Evolutionary conservation across 352 stramenopile genomes (phyloP).

Genomic region (Pythium rishiriense): DNA sequence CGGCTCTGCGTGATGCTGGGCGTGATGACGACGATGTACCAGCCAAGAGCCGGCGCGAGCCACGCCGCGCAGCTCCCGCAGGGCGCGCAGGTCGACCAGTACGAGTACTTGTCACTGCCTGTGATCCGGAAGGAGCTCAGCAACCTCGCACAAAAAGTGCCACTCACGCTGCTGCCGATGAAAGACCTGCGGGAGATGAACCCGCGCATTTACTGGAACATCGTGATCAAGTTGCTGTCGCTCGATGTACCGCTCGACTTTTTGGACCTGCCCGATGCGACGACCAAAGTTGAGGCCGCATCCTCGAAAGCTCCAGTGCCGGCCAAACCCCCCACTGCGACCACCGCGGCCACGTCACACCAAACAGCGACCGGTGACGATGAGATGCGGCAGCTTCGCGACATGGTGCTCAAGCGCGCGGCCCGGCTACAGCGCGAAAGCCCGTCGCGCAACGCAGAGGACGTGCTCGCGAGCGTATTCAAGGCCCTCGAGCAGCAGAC

Average conservation of each 20-base stretch:
- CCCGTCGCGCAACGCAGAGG: constrained; percentile 9
- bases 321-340: not conserved
- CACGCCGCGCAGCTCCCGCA: constrained; percentile 11
- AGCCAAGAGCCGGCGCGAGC: not conserved
- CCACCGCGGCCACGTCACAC: not conserved
- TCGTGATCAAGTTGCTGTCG: constrained; percentile 52
- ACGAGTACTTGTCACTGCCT: constrained; percentile 46
- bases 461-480: constrained; percentile 11
- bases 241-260: constrained; percentile 47
- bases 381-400: constrained; percentile 11
- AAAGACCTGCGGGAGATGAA: constrained; percentile 35
- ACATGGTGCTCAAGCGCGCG: constrained; percentile 13
- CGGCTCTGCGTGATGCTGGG: constrained; percentile 40
- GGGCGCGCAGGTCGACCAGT: constrained; percentile 33
- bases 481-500: constrained; percentile 16
- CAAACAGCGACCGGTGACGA: not conserved
- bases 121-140: constrained; percentile 48
- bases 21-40: constrained; percentile 33
- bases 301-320: not conserved
- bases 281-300: not conserved
- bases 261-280: constrained; percentile 37
- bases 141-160: constrained; percentile 39
- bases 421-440: constrained; percentile 11
- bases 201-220: constrained; percentile 59
- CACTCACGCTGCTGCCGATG: constrained; percentile 43